A percentile compares a stretch with the other conserved stretches of the same genome.
phyloP scores from a whole-genome alignment of 306 rosid species.

The Heteromeles arbutifolia region DNA sequence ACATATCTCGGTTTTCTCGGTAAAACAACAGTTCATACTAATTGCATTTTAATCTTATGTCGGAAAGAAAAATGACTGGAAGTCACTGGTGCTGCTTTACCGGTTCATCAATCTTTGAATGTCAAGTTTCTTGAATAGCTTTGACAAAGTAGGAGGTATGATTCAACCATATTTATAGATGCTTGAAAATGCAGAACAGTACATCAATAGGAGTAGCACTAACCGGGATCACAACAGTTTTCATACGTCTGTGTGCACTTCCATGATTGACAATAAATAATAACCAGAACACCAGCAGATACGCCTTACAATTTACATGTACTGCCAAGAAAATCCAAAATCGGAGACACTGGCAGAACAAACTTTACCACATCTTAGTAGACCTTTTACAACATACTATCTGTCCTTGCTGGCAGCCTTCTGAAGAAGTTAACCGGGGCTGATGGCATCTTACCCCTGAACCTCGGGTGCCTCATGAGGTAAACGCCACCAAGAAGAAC shows the following conservation, averaged over 20 bases:
- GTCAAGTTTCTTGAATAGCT: not conserved
- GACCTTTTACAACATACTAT: constrained; percentile 53
- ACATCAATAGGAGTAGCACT: not conserved
- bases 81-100: not conserved
- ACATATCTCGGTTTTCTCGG: too few relatives aligned
- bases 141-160: not conserved
- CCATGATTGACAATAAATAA: not conserved
- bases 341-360: constrained; percentile 9
- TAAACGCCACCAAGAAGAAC: constrained; percentile 53
- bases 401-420: constrained; percentile 75
- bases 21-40: too few relatives aligned
- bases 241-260: not conserved
- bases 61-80: not conserved
- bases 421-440: constrained; percentile 75
- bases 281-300: constrained; percentile 14
- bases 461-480: constrained; percentile 81
- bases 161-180: not conserved
- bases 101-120: not conserved
- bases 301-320: constrained; percentile 14
- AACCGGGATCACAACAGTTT: not conserved
- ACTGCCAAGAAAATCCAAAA: constrained; percentile 22
- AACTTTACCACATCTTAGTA: not conserved
- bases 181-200: not conserved
- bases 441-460: constrained; percentile 59
- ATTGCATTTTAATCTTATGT: not conserved